Conservation (phyloP, 1,139 yeast genomes). For the Suhomyces panamericanus region DNA sequence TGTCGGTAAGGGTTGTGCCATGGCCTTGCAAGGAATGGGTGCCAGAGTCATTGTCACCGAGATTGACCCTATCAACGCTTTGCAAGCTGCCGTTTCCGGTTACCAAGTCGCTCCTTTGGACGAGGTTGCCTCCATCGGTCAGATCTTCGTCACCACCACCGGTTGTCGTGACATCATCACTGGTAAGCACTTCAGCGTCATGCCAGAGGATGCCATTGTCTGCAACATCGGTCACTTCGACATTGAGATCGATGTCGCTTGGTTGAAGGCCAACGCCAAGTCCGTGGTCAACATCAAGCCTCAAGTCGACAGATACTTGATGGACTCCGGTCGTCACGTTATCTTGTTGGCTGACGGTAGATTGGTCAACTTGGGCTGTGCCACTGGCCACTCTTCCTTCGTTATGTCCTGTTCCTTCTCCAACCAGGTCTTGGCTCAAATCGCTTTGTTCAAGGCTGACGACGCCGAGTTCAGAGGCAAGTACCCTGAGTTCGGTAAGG, state of each 20-base stretch:
- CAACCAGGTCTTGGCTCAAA: slow-evolving; percentile 99
- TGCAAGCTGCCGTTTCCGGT: slow-evolving; percentile 99
- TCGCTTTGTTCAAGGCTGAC: slow-evolving; percentile 92
- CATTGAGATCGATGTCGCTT: slow-evolving; percentile 98
- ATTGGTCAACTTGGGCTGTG: slow-evolving; percentile 99
- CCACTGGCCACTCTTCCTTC: slow-evolving; percentile 99
- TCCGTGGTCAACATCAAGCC: slow-evolving; percentile 97
- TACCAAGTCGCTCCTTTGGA: slow-evolving; percentile 97
- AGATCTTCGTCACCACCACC: slow-evolving; percentile 98
- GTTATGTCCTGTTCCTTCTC: slow-evolving; percentile 99
- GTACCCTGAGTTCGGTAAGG: slow-evolving; percentile 88
- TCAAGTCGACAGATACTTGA: slow-evolving; percentile 97
- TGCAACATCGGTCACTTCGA: slow-evolving; percentile 99
- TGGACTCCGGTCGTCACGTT: slow-evolving; percentile 89
- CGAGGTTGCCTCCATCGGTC: slow-evolving; percentile 91
- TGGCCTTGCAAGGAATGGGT: slow-evolving; percentile 99
- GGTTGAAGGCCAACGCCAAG: slow-evolving; percentile 91
- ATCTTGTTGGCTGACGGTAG: slow-evolving; percentile 99
- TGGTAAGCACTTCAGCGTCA: slow-evolving; percentile 79
- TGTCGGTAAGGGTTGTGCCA: slow-evolving; percentile 99
- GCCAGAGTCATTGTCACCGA: slow-evolving; percentile 98
- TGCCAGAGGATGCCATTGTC: slow-evolving; percentile 99
- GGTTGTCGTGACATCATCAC: slow-evolving; percentile 99
- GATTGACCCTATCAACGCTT: slow-evolving; percentile 98
- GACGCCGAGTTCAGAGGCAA: slow-evolving; percentile 78